Evolutionary conservation across 2,329 filamentous ascomycete species (phyloP), one percentile per base, ranked within the genome.

Genomic region (Paecilomyces sp.): DNA sequence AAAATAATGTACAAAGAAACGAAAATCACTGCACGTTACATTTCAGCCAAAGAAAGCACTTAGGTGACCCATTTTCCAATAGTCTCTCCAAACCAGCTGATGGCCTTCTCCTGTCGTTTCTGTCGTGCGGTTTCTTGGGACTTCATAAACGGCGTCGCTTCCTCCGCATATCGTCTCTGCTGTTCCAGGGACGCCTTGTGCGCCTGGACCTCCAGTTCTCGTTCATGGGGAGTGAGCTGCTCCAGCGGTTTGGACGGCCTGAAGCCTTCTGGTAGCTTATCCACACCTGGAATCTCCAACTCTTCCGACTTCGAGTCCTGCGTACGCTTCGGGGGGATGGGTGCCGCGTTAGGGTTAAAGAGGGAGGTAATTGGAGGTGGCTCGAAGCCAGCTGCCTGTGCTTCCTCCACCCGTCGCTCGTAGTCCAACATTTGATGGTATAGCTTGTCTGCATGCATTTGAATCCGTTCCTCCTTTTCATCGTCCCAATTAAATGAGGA

Each of bases 391-490:
- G 75, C 68, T 67, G 78, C 68, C 69, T 74, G 64, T 69, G 84
- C 74, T 74, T 86, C 82, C 64, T 89, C 85, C n/a, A 90, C 85
- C 63, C 83, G 84, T 22, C 80, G 81, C 75, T 99, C 93, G 71
- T 96, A 91, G 62, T 85, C 83, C 41, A 96, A 75, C 87, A 97
- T 91, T 66, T 89, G 86, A 69, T 93, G 89, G 75, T 92, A 99
- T 50, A 99, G 81, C 63, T 85, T 85, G 77, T 99, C 94, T 61
- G 93, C 93, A 74, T 97, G 92, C 88, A 97, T 91, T 76, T 97
- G 94, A 62, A 99, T 91, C 66, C 88, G 85, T 73, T 97, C 92
- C 67, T 96, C 90, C 57, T 90, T 83, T 31, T 87, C 82, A 0
- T 82, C 77, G 8, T 87, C 79, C 24, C 87, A 84, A 53, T 88